phyloP scores from a whole-genome alignment of 768 basidiomycete species.

The Neoboletus brunneissimus region DNA sequence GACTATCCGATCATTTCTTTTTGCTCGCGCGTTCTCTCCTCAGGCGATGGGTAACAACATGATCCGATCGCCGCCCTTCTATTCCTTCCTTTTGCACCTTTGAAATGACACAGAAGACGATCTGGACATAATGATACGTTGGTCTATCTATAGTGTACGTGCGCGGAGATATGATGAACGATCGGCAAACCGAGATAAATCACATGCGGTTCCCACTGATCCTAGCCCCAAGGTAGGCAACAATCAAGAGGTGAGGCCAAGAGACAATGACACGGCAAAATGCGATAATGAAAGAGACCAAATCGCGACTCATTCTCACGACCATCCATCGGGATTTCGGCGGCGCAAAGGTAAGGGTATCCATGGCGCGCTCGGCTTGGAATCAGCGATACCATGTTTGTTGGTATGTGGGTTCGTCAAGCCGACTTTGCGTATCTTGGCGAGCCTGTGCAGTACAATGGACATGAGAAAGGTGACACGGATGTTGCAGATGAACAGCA shows the following conservation, averaged over 20 bases:
- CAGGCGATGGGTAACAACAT: not conserved
- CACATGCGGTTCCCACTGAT: constrained; percentile 13
- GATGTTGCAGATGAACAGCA: constrained; percentile 8
- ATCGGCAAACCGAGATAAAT: not conserved
- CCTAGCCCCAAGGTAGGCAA: constrained; percentile 15
- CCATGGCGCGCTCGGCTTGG: constrained; percentile 27
- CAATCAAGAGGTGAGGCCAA: not conserved
- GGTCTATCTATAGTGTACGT: constrained; percentile 14
- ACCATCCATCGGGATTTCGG: constrained; percentile 40
- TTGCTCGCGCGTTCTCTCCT: not conserved
- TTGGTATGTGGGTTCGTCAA: constrained; percentile 31
- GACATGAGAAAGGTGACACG: constrained; percentile 10
- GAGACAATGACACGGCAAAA: not conserved
- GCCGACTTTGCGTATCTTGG: constrained; percentile 46
- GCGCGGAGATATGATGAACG: constrained; percentile 14
- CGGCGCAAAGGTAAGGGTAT: constrained; percentile 41
- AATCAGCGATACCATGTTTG: constrained; percentile 9
- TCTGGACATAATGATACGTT: constrained; percentile 1
- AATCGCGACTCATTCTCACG: constrained; percentile 24
- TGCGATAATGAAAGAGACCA: constrained; percentile 10
- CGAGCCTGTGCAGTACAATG: constrained; percentile 31
- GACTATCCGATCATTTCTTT: not conserved
- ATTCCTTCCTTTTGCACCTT: not conserved
- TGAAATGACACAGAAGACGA: constrained; percentile 7
- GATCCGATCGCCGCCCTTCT: not conserved